phyloP scores from a whole-genome alignment of 2,329 filamentous ascomycete species.

The Triangularia setosa region DNA sequence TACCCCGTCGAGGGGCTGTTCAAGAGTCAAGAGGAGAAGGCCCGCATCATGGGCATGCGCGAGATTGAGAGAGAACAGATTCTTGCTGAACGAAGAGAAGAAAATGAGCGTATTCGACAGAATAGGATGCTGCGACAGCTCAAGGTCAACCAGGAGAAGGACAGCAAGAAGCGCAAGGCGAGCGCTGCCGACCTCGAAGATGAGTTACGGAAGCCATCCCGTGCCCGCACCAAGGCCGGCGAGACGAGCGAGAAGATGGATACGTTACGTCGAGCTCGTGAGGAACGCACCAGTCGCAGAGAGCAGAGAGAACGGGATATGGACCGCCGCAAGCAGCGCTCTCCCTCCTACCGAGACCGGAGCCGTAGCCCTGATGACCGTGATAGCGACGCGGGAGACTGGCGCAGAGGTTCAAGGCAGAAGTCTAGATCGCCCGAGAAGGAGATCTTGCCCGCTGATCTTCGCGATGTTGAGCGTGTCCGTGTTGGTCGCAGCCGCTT shows the following conservation, averaged over 20 bases:
- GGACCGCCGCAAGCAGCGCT: constrained; percentile 52
- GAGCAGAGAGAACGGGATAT: constrained; percentile 61
- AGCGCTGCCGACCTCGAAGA: constrained; percentile 76
- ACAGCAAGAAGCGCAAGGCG: constrained; percentile 72
- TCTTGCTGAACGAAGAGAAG: constrained; percentile 78
- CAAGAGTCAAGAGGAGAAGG: constrained; percentile 67
- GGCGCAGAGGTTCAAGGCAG: constrained; percentile 48
- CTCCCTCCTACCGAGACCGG: constrained; percentile 30
- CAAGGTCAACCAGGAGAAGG: constrained; percentile 62
- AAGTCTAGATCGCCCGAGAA: constrained; percentile 55
- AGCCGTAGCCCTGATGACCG: constrained; percentile 55
- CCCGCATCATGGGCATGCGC: constrained; percentile 76
- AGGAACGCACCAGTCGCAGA: constrained; percentile 61
- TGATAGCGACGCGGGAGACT: constrained; percentile 73
- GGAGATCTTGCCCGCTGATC: constrained; percentile 64
- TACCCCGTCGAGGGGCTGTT: constrained; percentile 90
- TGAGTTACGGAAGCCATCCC: constrained; percentile 66
- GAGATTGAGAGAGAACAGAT: constrained; percentile 90
- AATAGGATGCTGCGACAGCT: constrained; percentile 77
- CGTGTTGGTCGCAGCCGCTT: constrained; percentile 83
- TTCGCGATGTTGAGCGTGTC: constrained; percentile 80
- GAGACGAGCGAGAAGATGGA: constrained; percentile 73
- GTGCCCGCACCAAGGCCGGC: constrained; percentile 65
- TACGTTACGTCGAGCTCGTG: constrained; percentile 55
- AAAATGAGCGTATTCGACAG: constrained; percentile 78